Percentiles rank a stretch among this genome's conserved stretches.
These are phyloP conservation scores for Prunus mira DNA, from an alignment of 306 rosid genomes.

Conservation along the genomic window DNA sequence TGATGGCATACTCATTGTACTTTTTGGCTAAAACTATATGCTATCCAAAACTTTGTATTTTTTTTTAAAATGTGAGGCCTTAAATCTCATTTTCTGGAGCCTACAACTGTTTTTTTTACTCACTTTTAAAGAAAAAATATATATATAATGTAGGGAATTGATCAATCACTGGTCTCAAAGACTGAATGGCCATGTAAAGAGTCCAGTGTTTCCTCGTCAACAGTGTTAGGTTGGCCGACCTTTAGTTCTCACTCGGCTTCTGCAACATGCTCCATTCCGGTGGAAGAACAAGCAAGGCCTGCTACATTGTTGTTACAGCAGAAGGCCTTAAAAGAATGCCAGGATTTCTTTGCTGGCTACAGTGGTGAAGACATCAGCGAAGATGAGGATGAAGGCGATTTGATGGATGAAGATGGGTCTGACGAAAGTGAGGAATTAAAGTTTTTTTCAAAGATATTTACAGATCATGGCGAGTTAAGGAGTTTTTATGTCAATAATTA, in stretches of 20 bases:
- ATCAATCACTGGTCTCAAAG: background rate
- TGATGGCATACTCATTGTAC: background rate
- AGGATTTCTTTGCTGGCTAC: background rate
- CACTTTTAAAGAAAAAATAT: background rate
- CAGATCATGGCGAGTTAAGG: conserved; percentile 16
- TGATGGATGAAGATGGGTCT: conserved; percentile 9
- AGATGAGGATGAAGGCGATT: conserved; percentile 2
- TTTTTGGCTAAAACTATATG: background rate
- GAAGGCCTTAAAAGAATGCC: conserved; percentile 15
- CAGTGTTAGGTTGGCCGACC: conserved; percentile 5
- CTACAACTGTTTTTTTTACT: background rate
- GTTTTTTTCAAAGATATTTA: conserved; percentile 22
- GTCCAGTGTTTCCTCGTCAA: background rate
- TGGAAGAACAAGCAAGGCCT: conserved; percentile 16
- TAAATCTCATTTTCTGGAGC: background rate
- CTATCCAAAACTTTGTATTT: background rate
- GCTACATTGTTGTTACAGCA: conserved; percentile 1
- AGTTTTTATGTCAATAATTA: conserved; percentile 19
- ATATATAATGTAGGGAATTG: background rate
- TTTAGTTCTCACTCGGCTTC: background rate
- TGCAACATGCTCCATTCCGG: background rate
- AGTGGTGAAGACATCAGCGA: background rate
- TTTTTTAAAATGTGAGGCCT: background rate
- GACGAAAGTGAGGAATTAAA: conserved; percentile 9
- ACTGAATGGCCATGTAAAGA: conserved; percentile 18